These are phyloP conservation scores for Diaporthe caulivora DNA, from an alignment of 2,329 filamentous ascomycete species.

Conservation along the genomic window DNA sequence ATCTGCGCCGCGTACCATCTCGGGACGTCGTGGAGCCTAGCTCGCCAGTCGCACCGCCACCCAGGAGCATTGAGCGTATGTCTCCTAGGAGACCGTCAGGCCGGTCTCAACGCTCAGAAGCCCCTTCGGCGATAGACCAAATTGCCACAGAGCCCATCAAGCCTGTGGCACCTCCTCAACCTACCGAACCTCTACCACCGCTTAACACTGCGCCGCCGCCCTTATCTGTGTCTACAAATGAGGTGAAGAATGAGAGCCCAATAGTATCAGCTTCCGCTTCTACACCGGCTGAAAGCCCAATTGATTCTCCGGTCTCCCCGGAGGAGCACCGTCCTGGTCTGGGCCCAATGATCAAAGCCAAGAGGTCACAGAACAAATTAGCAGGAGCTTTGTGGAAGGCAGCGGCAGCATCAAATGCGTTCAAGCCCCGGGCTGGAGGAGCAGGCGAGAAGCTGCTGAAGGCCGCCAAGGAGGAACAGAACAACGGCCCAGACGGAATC, in stretches of 20 bases:
- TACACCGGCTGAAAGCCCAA: conserved; percentile 42
- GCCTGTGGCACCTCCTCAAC: conserved; percentile 39
- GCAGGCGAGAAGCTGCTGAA: conserved; percentile 77
- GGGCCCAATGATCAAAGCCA: conserved; percentile 91
- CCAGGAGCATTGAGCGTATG: conserved; percentile 64
- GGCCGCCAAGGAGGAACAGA: conserved; percentile 66
- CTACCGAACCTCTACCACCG: conserved; percentile 25
- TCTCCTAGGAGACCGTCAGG: conserved; percentile 59
- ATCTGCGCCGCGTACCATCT: conserved; percentile 49
- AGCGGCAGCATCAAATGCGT: conserved; percentile 76
- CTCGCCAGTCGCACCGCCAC: conserved; percentile 52
- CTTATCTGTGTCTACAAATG: conserved; percentile 32
- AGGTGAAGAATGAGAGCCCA: conserved; percentile 28
- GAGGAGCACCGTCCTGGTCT: conserved; percentile 76
- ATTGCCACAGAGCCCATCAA: conserved; percentile 44
- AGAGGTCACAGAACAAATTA: conserved; percentile 78
- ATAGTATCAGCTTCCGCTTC: conserved; percentile 42
- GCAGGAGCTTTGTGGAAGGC: conserved; percentile 85
- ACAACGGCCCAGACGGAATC: conserved; percentile 86
- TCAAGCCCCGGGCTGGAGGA: conserved; percentile 90
- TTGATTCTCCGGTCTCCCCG: conserved; percentile 47
- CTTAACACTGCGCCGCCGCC: conserved; percentile 34
- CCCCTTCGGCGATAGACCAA: conserved; percentile 49
- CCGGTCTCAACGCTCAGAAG: conserved; percentile 48
- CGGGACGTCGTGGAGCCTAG: conserved; percentile 33